Evolutionary conservation across 495 filamentous ascomycete species (phyloP), one percentile per base, ranked within the genome.

Genomic region (Lophium mytilinum): DNA sequence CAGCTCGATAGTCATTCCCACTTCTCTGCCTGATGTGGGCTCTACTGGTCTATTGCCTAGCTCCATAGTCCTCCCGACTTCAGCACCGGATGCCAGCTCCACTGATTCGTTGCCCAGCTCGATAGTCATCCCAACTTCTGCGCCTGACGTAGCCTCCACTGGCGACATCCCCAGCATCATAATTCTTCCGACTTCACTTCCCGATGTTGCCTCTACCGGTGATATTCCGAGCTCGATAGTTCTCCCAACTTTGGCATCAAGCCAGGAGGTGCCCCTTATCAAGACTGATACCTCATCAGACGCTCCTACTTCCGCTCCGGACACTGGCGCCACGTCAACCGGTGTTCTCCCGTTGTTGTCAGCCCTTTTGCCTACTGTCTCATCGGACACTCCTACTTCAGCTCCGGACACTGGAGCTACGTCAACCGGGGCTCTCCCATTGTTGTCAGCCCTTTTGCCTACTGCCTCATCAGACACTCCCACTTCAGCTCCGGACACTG

Each of bases 21-120:
- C 55, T 3, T 56, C 36, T 33, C 40, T 52, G 18, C 52, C 47
- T 33, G 18, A 19, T 3, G 35, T 58, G 39, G 60, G 47, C 12
- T 52, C 56, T 11, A 66, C 58, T 49, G 58, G 48, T 30, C 40
- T 10, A 5, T 34, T 61, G 9, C 58, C 58, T 35, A 47, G 51
- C 6, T 57, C 54, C 3, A 50, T 57, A 15, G 48, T 58, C 35
- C 37, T 14, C 8, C 39, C 53, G 17, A 36, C 53, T 1, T 19
- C 15, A 8, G 9, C 17, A 14, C 45, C 33, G 1, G 17, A 17
- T 43, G 14, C 15, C 18, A 18, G 12, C 30, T 46, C 52, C 12
- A 35, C 11, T 4, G 19, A 30, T 30, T 6, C 6, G 24, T 30
- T 48, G 6, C 45, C 45, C 24, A 24, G 17, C 45, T 48, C 45